These are phyloP conservation scores for Rhexocercosporidium sp. DNA, from an alignment of 2,329 filamentous ascomycete genomes.

Conservation along the genomic window DNA sequence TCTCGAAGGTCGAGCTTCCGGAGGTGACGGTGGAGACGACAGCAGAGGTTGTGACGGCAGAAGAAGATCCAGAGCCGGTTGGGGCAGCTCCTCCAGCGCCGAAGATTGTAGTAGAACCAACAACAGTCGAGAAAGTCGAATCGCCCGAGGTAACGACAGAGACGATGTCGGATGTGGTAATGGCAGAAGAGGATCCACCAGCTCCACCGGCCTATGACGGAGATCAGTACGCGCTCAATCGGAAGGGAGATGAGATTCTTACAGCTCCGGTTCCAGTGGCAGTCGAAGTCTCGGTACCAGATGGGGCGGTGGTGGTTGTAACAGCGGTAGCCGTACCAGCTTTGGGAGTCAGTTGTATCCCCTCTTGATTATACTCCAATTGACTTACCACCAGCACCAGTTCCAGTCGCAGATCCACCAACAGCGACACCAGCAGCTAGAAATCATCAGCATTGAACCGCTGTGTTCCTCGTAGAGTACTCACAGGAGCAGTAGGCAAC, in stretches of 20 bases:
- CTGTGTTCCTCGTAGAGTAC: not conserved
- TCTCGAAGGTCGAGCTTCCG: slow-evolving; percentile 31
- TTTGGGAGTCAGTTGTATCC: not conserved
- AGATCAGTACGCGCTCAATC: not conserved
- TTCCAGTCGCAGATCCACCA: slow-evolving; percentile 12
- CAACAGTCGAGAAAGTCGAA: slow-evolving; percentile 25
- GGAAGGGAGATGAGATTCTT: not conserved
- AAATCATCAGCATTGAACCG: not conserved
- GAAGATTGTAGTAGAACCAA: slow-evolving; percentile 32
- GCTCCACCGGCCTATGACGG: slow-evolving; percentile 4
- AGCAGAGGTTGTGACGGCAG: slow-evolving; percentile 37
- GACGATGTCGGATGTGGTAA: slow-evolving; percentile 31
- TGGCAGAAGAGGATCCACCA: slow-evolving; percentile 26
- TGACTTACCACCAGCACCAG: slow-evolving; percentile 17
- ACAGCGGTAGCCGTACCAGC: slow-evolving; percentile 6
- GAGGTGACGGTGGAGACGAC: slow-evolving; percentile 32
- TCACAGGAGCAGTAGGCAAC: slow-evolving; percentile 36
- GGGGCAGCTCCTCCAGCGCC: slow-evolving; percentile 19
- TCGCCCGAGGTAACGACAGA: slow-evolving; percentile 24
- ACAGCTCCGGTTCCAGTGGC: slow-evolving; percentile 14
- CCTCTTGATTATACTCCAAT: not conserved
- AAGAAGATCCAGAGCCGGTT: slow-evolving; percentile 16
- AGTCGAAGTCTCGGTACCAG: slow-evolving; percentile 18
- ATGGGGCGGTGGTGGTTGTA: slow-evolving; percentile 5
- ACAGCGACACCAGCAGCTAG: slow-evolving; percentile 19